Percentiles rank a stretch among this genome's conserved stretches.
These are phyloP conservation scores for Melaleuca quinquenervia DNA, from an alignment of 345 rosid species.

Conservation along the genomic window DNA sequence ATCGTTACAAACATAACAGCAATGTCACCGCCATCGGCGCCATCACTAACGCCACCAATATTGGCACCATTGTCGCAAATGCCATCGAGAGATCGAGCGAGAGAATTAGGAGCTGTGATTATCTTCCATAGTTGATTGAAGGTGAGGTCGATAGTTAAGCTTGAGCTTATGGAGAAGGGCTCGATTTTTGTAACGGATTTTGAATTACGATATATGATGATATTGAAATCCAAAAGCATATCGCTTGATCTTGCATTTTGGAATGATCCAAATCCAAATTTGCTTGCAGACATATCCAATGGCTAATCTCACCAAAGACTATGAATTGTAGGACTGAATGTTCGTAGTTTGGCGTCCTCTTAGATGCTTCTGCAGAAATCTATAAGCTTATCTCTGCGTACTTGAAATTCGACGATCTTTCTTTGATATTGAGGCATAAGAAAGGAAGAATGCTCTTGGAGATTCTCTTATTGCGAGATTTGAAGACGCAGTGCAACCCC, in stretches of 20 bases:
- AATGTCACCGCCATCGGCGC: too few species aligned
- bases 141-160: background rate
- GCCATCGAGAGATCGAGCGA: too few species aligned
- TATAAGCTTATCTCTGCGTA: background rate
- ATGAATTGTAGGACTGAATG: background rate
- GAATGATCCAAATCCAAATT: background rate
- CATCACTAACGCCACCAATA: too few species aligned
- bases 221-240: background rate
- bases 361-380: background rate
- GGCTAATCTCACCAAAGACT: background rate
- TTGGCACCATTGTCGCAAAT: too few species aligned
- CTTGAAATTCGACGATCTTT: background rate
- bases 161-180: background rate
- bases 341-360: background rate
- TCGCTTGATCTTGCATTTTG: background rate
- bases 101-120: too few species aligned
- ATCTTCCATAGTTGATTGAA: too few species aligned
- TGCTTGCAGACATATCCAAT: background rate
- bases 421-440: background rate
- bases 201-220: background rate
- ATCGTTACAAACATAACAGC: too few species aligned
- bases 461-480: background rate
- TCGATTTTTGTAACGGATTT: background rate
- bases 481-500: background rate
- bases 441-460: background rate